A percentile compares a stretch with the other conserved stretches of the same genome.
These are phyloP conservation scores for Pyrus hybrid DNA, from an alignment of 331 rosid species.

Conservation along the genomic window DNA sequence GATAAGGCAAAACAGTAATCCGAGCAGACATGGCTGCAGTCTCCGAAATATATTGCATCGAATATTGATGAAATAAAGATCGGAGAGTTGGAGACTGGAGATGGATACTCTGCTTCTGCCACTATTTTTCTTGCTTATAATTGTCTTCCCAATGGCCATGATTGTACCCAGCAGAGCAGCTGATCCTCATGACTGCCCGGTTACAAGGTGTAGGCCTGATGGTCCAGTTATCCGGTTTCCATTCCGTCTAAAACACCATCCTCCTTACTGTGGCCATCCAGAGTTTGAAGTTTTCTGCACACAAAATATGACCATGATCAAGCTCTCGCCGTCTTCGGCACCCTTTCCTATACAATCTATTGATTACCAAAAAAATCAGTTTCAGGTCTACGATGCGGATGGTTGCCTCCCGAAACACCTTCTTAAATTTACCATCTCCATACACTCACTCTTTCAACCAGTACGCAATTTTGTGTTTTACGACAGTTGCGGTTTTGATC, in stretches of 20 bases:
- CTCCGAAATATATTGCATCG: neutral
- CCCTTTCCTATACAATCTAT: neutral
- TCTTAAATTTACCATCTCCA: neutral
- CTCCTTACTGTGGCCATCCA: neutral
- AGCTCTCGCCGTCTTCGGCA: neutral
- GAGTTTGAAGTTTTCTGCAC: neutral
- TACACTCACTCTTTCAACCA: neutral
- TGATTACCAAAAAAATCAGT: fast-evolving
- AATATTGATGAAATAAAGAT: too few relatives aligned
- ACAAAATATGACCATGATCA: neutral
- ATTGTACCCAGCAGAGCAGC: neutral
- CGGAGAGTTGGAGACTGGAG: too few relatives aligned
- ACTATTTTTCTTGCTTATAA: neutral
- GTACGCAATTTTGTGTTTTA: too few relatives aligned
- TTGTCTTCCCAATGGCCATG: neutral
- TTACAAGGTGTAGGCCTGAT: neutral
- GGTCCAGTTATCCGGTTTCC: neutral
- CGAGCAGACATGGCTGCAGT: too few relatives aligned
- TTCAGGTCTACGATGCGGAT: neutral
- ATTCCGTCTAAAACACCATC: neutral
- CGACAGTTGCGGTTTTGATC: too few relatives aligned
- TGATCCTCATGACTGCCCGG: neutral
- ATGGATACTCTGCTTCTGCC: neutral
- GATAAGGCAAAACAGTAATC: too few relatives aligned
- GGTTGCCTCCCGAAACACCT: neutral